Conservation (phyloP, 768 basidiomycete genomes). For the Amanita inopinata region DNA sequence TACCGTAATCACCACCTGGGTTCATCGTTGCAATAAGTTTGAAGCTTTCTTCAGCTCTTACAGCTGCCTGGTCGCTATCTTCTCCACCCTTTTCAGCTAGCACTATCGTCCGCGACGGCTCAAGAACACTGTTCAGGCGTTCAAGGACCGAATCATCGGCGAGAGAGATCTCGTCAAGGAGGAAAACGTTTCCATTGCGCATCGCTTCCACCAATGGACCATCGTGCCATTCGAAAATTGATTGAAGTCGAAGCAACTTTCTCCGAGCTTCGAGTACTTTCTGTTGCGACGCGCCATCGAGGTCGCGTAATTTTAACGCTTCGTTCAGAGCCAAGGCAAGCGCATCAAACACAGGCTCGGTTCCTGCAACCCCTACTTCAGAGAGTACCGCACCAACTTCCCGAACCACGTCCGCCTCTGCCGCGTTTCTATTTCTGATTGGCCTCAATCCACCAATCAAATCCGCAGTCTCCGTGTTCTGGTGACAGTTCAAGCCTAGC, state of each 20-base stretch:
- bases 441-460: constrained; percentile 91
- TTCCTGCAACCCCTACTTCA: constrained; percentile 26
- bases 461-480: constrained; percentile 97
- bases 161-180: constrained; percentile 94
- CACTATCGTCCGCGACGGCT: constrained; percentile 78
- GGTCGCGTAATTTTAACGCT: constrained; percentile 17
- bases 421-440: constrained; percentile 58
- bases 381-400: constrained; percentile 34
- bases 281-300: constrained; percentile 22
- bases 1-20: constrained; percentile 97
- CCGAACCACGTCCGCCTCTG: constrained; percentile 39
- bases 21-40: constrained; percentile 98
- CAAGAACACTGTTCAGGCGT: constrained; percentile 94
- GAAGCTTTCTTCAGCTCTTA: constrained; percentile 62
- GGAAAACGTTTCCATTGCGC: constrained; percentile 72
- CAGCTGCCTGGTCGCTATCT: constrained; percentile 52
- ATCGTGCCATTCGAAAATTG: constrained; percentile 95
- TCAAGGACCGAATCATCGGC: constrained; percentile 98
- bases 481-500: constrained; percentile 85
- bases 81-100: constrained; percentile 88
- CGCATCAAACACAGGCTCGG: constrained; percentile 17
- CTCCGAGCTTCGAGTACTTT: constrained; percentile 33
- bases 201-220: constrained; percentile 95
- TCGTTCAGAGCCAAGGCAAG: constrained; percentile 19
- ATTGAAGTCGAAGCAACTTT: constrained; percentile 41